These are phyloP conservation scores for Cryptococcus deneoformans DNA, from an alignment of 1,284 basidiomycete genomes.

Conservation along the genomic window DNA sequence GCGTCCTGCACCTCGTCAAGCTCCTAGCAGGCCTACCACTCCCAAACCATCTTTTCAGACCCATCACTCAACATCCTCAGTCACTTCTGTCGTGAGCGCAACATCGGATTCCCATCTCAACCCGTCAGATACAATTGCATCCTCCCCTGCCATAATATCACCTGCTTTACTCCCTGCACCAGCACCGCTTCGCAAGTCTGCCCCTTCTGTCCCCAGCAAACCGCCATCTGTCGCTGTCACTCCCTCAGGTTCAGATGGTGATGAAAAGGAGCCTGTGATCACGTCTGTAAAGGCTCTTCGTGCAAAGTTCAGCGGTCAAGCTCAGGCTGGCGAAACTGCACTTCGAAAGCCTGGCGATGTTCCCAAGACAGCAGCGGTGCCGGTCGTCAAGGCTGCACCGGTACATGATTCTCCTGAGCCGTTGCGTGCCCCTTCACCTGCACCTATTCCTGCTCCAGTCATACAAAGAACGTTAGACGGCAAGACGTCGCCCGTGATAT, in stretches of 20 bases:
- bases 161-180: neutral
- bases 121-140: constrained; percentile 1
- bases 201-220: constrained; percentile 13
- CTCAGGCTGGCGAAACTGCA: constrained; percentile 4
- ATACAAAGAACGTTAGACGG: constrained; percentile 15
- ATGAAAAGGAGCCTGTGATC: constrained; percentile 1
- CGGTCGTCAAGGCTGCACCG: neutral
- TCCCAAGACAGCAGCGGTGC: neutral
- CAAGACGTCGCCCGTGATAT: constrained; percentile 1
- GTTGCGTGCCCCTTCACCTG: neutral
- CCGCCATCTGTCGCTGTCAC: constrained; percentile 4
- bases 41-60: constrained; percentile 11
- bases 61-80: neutral
- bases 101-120: neutral
- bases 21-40: constrained; percentile 1
- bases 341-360: constrained; percentile 3
- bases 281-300: constrained; percentile 26
- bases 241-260: constrained; percentile 7
- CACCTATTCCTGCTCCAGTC: constrained; percentile 9
- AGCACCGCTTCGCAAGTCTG: neutral
- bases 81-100: neutral
- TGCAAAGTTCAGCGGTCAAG: constrained; percentile 15
- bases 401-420: no score
- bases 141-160: neutral
- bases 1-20: neutral